These are phyloP conservation scores for Pseudomonodictys pantanalensis DNA, from an alignment of 495 filamentous ascomycete species.

Conservation along the genomic window DNA sequence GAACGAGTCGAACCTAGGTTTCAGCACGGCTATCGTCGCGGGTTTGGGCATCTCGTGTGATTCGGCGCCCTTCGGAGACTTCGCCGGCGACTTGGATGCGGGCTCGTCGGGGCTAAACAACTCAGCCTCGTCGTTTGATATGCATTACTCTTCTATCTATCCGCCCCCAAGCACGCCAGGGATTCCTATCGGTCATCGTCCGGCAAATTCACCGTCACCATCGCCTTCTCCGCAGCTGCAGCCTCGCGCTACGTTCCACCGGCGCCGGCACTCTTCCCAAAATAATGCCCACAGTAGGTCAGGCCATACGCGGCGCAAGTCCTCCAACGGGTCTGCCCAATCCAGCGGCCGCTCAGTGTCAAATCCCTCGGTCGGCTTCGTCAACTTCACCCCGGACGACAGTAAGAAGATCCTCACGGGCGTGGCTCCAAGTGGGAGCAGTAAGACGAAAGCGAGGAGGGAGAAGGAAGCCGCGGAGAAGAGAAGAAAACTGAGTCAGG, in stretches of 20 bases:
- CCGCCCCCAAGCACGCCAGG: background rate
- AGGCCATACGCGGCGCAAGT: conserved; percentile 24
- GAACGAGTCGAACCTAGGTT: background rate
- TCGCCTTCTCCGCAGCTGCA: conserved; percentile 21
- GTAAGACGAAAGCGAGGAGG: conserved; percentile 87
- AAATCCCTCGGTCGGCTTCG: conserved; percentile 55
- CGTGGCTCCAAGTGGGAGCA: conserved; percentile 85
- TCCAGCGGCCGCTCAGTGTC: background rate
- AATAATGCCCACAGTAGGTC: background rate
- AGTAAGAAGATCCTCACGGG: conserved; percentile 77
- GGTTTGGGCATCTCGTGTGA: conserved; percentile 30
- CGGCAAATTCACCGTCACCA: background rate
- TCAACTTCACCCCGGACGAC: conserved; percentile 88
- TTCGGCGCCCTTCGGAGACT: conserved; percentile 2
- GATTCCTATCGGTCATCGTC: background rate
- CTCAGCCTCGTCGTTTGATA: conserved; percentile 16
- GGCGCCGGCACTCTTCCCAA: background rate
- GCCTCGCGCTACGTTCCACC: conserved; percentile 10
- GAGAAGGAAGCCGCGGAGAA: conserved; percentile 83
- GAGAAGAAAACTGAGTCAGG: conserved; percentile 69
- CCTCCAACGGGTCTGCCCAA: conserved; percentile 8
- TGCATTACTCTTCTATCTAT: background rate
- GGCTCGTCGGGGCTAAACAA: no score
- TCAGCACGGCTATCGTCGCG: background rate
- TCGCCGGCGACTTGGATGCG: background rate